These are phyloP conservation scores for Cercophora sp. DNA, from an alignment of 495 filamentous ascomycete genomes.

Conservation along the genomic window DNA sequence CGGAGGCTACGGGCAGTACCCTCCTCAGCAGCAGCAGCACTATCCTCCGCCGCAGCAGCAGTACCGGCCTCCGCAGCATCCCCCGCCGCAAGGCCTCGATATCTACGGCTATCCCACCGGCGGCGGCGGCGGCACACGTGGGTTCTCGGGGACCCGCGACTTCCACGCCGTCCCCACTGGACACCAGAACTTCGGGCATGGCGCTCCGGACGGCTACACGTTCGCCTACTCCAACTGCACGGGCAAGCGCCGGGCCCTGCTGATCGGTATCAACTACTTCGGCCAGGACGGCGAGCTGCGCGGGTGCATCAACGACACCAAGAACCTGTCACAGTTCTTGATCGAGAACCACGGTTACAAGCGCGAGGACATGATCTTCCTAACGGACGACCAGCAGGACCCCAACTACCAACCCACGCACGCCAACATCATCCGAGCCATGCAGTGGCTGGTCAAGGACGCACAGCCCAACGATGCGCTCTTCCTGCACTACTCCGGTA, in stretches of 20 bases:
- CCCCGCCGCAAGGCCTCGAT: conserved; percentile 34
- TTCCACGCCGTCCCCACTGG: conserved; percentile 47
- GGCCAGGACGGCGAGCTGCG: conserved; percentile 76
- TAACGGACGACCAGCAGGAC: conserved; percentile 46
- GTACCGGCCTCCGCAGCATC: conserved; percentile 29
- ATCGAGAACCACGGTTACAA: conserved; percentile 67
- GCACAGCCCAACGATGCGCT: conserved; percentile 48
- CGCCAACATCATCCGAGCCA: conserved; percentile 46
- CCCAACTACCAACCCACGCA: conserved; percentile 44
- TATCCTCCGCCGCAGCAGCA: conserved; percentile 22
- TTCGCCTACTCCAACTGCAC: conserved; percentile 90
- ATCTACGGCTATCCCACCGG: conserved; percentile 37
- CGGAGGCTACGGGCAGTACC: conserved; percentile 28
- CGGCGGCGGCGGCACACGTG: conserved; percentile 20
- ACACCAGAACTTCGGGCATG: conserved; percentile 45
- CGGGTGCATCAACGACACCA: conserved; percentile 94
- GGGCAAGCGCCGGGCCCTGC: conserved; percentile 77
- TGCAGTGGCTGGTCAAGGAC: conserved; percentile 44
- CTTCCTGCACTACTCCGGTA: conserved; percentile 63
- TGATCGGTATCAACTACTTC: conserved; percentile 96
- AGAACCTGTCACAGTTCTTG: conserved; percentile 82
- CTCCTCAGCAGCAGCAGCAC: conserved; percentile 16
- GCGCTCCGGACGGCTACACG: conserved; percentile 43
- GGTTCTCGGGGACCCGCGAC: conserved; percentile 28
- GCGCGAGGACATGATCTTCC: conserved; percentile 49